These are phyloP conservation scores for Hsuehochloa calcarea DNA, from an alignment of 176 grass and related monocot genomes.

Conservation along the genomic window DNA sequence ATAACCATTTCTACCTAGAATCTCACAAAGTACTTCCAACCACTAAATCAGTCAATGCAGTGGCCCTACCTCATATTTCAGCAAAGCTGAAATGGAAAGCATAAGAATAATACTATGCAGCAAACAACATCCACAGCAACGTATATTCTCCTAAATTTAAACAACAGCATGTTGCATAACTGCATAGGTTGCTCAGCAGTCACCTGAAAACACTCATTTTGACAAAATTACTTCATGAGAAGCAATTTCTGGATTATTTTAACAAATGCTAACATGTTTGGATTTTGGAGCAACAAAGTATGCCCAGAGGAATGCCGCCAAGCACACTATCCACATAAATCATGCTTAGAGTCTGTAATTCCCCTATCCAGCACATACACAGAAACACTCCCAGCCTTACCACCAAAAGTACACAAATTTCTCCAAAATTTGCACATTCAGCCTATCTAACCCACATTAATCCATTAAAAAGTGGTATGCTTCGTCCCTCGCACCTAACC, in stretches of 20 bases:
- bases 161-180: not conserved
- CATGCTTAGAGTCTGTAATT: not conserved
- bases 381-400: not conserved
- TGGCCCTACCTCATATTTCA: slow-evolving; percentile 13
- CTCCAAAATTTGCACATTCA: not conserved
- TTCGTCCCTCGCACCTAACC: not conserved
- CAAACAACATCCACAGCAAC: not conserved
- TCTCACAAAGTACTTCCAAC: not conserved
- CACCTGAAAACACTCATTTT: not conserved
- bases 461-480: not conserved
- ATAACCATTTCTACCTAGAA: not conserved
- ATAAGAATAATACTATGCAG: not conserved
- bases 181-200: not conserved
- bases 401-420: not conserved
- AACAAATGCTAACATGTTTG: not conserved
- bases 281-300: not conserved
- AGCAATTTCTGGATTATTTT: not conserved
- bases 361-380: not conserved
- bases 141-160: not conserved
- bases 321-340: not conserved
- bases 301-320: not conserved
- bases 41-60: not conserved
- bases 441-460: not conserved
- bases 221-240: not conserved
- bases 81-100: not conserved